These are phyloP conservation scores for Rhynchosporium secalis DNA, from an alignment of 2,329 filamentous ascomycete species.

Conservation along the genomic window DNA sequence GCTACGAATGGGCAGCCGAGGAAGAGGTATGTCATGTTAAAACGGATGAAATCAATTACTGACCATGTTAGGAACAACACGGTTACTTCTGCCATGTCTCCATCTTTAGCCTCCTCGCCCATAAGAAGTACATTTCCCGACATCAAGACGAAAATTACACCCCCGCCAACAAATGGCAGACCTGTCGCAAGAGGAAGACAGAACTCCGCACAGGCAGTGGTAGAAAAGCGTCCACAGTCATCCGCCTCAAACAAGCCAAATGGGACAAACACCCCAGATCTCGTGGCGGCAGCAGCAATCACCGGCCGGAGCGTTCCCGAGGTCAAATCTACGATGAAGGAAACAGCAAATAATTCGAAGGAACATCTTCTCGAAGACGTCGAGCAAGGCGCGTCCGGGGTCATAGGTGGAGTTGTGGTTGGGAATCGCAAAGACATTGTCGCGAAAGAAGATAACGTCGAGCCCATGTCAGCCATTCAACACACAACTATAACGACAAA, in stretches of 20 bases:
- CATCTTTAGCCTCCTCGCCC: constrained; percentile 74
- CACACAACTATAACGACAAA: constrained; percentile 52
- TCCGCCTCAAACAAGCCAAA: constrained; percentile 63
- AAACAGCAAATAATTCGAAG: constrained; percentile 42
- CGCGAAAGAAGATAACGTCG: constrained; percentile 49
- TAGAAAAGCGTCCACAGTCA: constrained; percentile 60
- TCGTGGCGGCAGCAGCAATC: constrained; percentile 33
- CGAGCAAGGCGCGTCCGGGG: constrained; percentile 40
- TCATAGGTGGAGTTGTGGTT: constrained; percentile 36
- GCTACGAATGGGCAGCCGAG: constrained; percentile 68
- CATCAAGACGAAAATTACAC: constrained; percentile 56
- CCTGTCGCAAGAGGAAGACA: constrained; percentile 72
- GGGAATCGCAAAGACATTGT: constrained; percentile 47
- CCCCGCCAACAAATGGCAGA: constrained; percentile 58
- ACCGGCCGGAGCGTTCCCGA: constrained; percentile 47
- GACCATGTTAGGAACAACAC: constrained; percentile 45
- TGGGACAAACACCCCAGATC: constrained; percentile 45
- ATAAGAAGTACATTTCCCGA: constrained; percentile 70
- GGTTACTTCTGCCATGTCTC: constrained; percentile 58
- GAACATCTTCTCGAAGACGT: constrained; percentile 39
- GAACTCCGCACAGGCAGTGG: constrained; percentile 65
- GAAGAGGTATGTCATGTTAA: constrained; percentile 64
- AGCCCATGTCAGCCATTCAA: constrained; percentile 39
- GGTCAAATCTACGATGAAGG: constrained; percentile 54
- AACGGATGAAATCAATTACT: constrained; percentile 19